phyloP scores from a whole-genome alignment of 2,329 filamentous ascomycete genomes.

The Cercospora beticola region DNA sequence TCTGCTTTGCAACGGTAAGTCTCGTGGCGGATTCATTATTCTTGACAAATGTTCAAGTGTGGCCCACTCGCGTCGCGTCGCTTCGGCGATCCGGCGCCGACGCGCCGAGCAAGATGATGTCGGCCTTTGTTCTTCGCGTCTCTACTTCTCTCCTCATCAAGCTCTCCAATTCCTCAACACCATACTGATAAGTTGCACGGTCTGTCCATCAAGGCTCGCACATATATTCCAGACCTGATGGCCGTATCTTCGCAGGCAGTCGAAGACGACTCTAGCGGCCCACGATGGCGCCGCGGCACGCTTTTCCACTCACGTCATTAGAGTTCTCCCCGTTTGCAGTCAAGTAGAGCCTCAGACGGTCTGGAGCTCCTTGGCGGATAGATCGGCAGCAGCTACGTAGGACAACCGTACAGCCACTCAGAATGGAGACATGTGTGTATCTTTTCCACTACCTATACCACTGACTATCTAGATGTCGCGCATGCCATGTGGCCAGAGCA shows the following conservation, averaged over 20 bases:
- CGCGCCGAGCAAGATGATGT: background rate
- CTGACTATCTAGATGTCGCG: background rate
- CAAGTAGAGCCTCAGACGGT: background rate
- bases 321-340: background rate
- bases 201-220: background rate
- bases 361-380: constrained; percentile 1
- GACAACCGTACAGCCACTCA: background rate
- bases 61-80: background rate
- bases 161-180: background rate
- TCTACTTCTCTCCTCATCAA: background rate
- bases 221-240: background rate
- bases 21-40: background rate
- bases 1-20: too few species aligned
- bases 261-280: background rate
- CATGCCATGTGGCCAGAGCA: constrained; percentile 11
- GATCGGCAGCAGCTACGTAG: constrained; percentile 7
- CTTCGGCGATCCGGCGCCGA: background rate
- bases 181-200: background rate
- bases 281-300: background rate
- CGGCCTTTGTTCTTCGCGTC: background rate
- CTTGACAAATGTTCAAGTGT: background rate
- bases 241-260: background rate
- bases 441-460: background rate
- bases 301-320: background rate
- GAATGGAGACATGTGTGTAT: background rate